Conservation (phyloP, 768 basidiomycete genomes). For the Naganishia onofrii region DNA sequence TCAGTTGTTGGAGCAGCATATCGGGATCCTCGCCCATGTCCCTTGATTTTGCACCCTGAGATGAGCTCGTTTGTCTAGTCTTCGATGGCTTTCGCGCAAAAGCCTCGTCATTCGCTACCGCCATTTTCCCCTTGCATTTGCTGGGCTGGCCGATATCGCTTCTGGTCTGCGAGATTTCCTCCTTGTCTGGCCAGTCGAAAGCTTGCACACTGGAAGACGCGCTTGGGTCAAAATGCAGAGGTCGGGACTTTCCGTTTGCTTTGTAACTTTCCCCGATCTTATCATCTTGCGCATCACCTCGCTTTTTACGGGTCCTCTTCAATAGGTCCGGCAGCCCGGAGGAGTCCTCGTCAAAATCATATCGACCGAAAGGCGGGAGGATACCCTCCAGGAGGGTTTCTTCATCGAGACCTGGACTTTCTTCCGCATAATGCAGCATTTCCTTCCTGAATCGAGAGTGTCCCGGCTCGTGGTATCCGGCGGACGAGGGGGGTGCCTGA, state of each 20-base stretch:
- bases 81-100: not conserved
- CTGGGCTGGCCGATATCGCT: not conserved
- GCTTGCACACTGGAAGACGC: constrained; percentile 10
- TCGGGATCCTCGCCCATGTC: not conserved
- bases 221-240: constrained; percentile 1
- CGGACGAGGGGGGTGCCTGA: not conserved
- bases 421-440: not conserved
- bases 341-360: not conserved
- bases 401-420: not conserved
- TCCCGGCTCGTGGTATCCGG: not conserved
- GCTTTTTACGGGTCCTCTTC: not conserved
- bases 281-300: not conserved
- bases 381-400: not conserved
- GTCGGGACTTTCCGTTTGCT: not conserved
- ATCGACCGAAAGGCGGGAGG: not conserved
- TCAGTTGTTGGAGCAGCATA: too few species aligned
- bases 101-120: not conserved
- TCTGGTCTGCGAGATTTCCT: not conserved
- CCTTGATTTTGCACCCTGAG: not conserved
- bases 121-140: not conserved
- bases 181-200: constrained; percentile 16
- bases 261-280: too few species aligned
- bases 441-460: constrained; percentile 6
- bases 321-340: not conserved
- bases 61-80: not conserved